These are phyloP conservation scores for Colletotrichum trifolii DNA, from an alignment of 2,329 filamentous ascomycete species.

Conservation along the genomic window DNA sequence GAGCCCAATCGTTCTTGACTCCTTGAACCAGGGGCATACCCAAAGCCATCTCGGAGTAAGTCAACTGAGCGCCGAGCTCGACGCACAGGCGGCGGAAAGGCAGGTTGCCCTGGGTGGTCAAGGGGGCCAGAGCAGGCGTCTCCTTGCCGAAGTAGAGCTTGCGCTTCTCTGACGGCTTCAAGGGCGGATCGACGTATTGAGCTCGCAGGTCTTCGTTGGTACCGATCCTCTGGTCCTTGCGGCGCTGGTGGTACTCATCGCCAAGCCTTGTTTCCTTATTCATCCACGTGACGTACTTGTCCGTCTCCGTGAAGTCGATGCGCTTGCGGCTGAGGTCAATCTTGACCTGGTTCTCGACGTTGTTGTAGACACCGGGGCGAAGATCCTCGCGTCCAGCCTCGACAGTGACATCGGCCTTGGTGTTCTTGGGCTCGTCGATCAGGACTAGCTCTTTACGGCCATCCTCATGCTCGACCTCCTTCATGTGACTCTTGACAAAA, in stretches of 20 bases:
- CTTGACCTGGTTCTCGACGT: constrained; percentile 76
- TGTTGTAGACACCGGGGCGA: constrained; percentile 78
- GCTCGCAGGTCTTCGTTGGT: constrained; percentile 79
- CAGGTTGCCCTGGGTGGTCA: constrained; percentile 96
- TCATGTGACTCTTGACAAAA: constrained; percentile 87
- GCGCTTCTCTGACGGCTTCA: constrained; percentile 92
- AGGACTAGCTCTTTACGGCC: constrained; percentile 86
- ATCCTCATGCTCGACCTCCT: constrained; percentile 81
- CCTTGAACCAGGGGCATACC: constrained; percentile 90
- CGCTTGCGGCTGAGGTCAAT: constrained; percentile 80
- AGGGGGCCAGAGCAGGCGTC: constrained; percentile 90
- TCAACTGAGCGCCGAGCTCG: constrained; percentile 89
- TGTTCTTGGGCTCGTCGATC: constrained; percentile 57
- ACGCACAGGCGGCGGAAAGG: constrained; percentile 93
- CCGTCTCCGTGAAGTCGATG: constrained; percentile 76
- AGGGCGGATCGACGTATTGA: constrained; percentile 84
- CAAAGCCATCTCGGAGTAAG: constrained; percentile 99
- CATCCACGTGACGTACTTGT: constrained; percentile 82
- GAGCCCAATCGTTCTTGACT: constrained; percentile 90
- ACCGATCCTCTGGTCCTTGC: constrained; percentile 53
- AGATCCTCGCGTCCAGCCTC: constrained; percentile 57
- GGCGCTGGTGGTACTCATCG: constrained; percentile 53
- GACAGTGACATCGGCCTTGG: constrained; percentile 46
- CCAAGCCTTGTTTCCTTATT: constrained; percentile 66
- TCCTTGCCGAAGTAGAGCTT: constrained; percentile 93